These are phyloP conservation scores for Aquilaria yunnanensis DNA, from an alignment of 345 rosid genomes.

Conservation along the genomic window DNA sequence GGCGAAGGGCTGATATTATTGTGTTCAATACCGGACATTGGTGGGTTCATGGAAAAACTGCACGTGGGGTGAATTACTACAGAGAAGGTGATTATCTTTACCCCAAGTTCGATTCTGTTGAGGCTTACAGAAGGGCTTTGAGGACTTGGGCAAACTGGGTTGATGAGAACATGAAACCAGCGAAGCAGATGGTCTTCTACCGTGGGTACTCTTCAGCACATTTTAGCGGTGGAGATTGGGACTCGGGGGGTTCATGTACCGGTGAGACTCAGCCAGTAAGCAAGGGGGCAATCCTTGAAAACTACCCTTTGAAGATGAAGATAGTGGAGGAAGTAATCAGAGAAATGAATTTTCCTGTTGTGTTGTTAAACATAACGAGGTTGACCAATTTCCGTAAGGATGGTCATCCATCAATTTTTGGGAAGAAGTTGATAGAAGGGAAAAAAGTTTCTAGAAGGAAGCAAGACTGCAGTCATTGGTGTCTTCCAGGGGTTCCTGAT, in stretches of 20 bases:
- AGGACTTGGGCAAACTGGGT: constrained; percentile 93
- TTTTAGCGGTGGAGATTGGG: constrained; percentile 98
- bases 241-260: constrained; percentile 85
- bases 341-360: constrained; percentile 50
- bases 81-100: constrained; percentile 85
- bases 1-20: constrained; percentile 82
- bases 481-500: constrained; percentile 93
- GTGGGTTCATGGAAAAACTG: constrained; percentile 99
- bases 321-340: constrained; percentile 71
- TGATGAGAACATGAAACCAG: constrained; percentile 43
- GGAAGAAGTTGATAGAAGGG: constrained; percentile 41
- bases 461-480: constrained; percentile 99
- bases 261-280: constrained; percentile 69
- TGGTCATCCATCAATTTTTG: constrained; percentile 80
- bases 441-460: constrained; percentile 33
- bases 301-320: constrained; percentile 83
- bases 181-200: constrained; percentile 65
- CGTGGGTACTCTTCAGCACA: constrained; percentile 97
- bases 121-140: constrained; percentile 81
- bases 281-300: constrained; percentile 51
- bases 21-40: constrained; percentile 95
- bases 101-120: constrained; percentile 72
- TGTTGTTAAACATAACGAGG: constrained; percentile 70
- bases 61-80: constrained; percentile 86
- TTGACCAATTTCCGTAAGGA: constrained; percentile 89